Percentiles rank a stretch among this genome's conserved stretches.
Conservation (phyloP, 768 basidiomycete genomes). For the Mrakia frigida region DNA sequence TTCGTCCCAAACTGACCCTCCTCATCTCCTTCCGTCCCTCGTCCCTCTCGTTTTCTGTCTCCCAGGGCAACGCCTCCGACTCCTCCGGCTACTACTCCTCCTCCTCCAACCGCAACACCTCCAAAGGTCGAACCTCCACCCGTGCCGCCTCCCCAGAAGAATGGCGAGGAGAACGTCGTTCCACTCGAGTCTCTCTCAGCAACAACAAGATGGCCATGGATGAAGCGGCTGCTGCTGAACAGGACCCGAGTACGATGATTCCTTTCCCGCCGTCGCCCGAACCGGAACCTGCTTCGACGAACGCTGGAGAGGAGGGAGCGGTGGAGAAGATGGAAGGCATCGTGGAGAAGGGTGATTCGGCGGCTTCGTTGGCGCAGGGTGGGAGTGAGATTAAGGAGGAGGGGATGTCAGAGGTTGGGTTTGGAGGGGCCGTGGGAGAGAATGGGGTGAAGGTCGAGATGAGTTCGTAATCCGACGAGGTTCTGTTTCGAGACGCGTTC, state of each 20-base stretch:
- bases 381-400: background rate
- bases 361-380: background rate
- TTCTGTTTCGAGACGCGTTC: too few species aligned
- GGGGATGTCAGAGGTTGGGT: background rate
- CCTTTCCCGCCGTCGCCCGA: background rate
- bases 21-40: background rate
- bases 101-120: conserved; percentile 2
- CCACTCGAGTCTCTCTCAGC: background rate
- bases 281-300: background rate
- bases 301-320: background rate
- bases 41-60: background rate
- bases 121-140: background rate
- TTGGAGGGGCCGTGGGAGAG: background rate
- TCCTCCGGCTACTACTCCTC: background rate
- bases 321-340: background rate
- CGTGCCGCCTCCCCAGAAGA: background rate
- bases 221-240: background rate
- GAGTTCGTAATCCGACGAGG: too few species aligned
- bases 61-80: conserved; percentile 14
- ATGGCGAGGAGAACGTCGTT: conserved; percentile 17
- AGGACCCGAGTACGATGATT: background rate
- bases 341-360: background rate
- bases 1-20: background rate
- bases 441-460: too few species aligned
- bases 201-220: background rate